These are phyloP conservation scores for Arxiozyma slooffiae DNA, from an alignment of 1,139 yeast genomes.

Conservation along the genomic window DNA sequence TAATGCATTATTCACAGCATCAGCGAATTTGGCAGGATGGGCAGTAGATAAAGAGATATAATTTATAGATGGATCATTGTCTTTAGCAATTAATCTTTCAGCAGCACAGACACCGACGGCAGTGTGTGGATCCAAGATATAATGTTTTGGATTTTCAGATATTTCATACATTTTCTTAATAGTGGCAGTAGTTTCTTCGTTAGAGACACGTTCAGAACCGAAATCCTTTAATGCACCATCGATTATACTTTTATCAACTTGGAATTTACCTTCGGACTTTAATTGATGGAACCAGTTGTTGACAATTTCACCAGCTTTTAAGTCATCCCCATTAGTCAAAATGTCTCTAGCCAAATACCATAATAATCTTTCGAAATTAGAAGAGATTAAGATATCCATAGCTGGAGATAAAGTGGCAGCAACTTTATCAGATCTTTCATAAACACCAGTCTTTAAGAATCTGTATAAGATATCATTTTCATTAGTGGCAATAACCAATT, in stretches of 20 bases:
- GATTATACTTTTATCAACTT: slow-evolving; percentile 57
- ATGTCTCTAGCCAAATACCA: slow-evolving; percentile 85
- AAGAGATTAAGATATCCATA: slow-evolving; percentile 92
- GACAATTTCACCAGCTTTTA: slow-evolving; percentile 66
- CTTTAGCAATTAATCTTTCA: slow-evolving; percentile 47
- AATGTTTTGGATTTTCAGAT: slow-evolving; percentile 48
- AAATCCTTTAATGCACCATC: slow-evolving; percentile 61
- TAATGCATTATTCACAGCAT: slow-evolving; percentile 82
- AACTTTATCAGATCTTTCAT: slow-evolving; percentile 66
- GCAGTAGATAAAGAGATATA: slow-evolving; percentile 90
- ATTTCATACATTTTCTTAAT: slow-evolving; percentile 56
- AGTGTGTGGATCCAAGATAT: slow-evolving; percentile 91
- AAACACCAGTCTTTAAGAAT: slow-evolving; percentile 76
- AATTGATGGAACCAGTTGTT: slow-evolving; percentile 71
- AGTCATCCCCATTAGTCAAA: slow-evolving; percentile 45
- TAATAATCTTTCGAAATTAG: slow-evolving; percentile 88
- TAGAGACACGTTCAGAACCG: slow-evolving; percentile 70
- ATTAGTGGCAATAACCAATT: slow-evolving; percentile 86
- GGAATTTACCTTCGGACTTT: slow-evolving; percentile 65
- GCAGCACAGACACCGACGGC: slow-evolving; percentile 88
- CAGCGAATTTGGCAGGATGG: slow-evolving; percentile 96
- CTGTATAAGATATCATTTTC: slow-evolving; percentile 91
- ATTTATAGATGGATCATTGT: slow-evolving; percentile 35
- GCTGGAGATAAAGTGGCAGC: slow-evolving; percentile 94
- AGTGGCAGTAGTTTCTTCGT: slow-evolving; percentile 65